Evolutionary conservation across 306 rosid genomes (phyloP).

Genomic region (Heteromeles arbutifolia): DNA sequence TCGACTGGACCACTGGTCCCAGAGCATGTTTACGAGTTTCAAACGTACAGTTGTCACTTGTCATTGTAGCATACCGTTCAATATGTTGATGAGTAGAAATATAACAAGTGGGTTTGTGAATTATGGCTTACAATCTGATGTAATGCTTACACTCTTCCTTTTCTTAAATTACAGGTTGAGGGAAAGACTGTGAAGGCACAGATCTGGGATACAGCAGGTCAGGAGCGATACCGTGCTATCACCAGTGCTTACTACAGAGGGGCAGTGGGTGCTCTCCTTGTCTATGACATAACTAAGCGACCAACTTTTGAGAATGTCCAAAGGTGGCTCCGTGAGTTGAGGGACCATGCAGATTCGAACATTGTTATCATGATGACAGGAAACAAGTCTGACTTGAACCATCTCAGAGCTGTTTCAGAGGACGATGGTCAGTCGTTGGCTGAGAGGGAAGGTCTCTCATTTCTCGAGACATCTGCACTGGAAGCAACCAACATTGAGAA

Average conservation of each 20-base stretch:
- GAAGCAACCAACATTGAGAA: constrained; percentile 91
- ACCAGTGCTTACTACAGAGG: constrained; percentile 99
- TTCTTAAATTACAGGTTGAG: constrained; percentile 54
- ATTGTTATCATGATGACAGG: constrained; percentile 99
- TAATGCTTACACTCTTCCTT: neutral
- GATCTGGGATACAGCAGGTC: constrained; percentile 99
- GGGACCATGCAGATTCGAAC: constrained; percentile 98
- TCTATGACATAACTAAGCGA: constrained; percentile 89
- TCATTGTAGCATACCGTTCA: neutral
- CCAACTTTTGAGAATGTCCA: constrained; percentile 90
- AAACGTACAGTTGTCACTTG: neutral
- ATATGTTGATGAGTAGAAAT: neutral
- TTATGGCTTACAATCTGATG: neutral
- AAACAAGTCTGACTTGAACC: constrained; percentile 81
- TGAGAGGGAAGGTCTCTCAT: constrained; percentile 93
- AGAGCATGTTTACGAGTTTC: neutral
- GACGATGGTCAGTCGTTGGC: constrained; percentile 88
- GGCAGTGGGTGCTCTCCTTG: constrained; percentile 95
- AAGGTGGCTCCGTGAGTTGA: constrained; percentile 95
- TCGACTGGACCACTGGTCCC: neutral
- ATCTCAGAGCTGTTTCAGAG: constrained; percentile 82
- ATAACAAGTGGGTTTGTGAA: neutral
- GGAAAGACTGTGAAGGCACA: constrained; percentile 98
- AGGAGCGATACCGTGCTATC: constrained; percentile 97
- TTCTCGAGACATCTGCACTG: constrained; percentile 95